Percentiles rank a stretch among this genome's conserved stretches.
phyloP scores from a whole-genome alignment of 805 yeast genomes.

The Candida manassasensis region DNA sequence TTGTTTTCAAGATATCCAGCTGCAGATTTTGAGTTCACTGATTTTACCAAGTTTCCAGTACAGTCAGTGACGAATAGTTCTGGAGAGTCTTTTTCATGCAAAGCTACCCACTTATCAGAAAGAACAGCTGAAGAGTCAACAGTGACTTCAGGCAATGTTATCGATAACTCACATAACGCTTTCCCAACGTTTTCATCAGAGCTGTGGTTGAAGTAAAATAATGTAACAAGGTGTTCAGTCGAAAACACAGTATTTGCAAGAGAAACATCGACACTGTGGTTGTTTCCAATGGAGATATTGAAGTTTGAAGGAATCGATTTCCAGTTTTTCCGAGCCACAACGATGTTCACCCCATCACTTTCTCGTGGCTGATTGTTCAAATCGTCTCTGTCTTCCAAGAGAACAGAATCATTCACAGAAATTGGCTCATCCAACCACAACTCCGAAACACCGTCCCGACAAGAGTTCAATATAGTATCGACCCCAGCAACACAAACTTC shows the following conservation, averaged over 20 bases:
- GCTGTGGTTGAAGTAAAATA: conserved; percentile 27
- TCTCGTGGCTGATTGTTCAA: conserved; percentile 18
- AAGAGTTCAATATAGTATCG: conserved; percentile 30
- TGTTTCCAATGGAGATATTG: conserved; percentile 13
- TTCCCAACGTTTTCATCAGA: conserved; percentile 21
- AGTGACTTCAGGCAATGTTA: conserved; percentile 18
- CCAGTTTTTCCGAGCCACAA: conserved; percentile 36
- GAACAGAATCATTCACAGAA: conserved; percentile 14
- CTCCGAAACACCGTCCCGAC: conserved; percentile 32
- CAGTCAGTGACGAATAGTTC: conserved; percentile 43
- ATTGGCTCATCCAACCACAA: conserved; percentile 32
- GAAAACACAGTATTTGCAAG: conserved; percentile 40
- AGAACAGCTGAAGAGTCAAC: conserved; percentile 3
- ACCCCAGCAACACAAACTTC: conserved; percentile 40
- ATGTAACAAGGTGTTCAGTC: conserved; percentile 29
- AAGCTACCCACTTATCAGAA: conserved; percentile 32
- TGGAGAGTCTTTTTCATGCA: conserved; percentile 18
- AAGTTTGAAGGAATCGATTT: conserved; percentile 24
- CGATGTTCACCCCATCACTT: conserved; percentile 33
- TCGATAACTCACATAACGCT: conserved; percentile 22
- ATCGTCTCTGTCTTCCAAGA: conserved; percentile 22
- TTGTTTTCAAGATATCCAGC: conserved; percentile 50
- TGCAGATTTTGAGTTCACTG: conserved; percentile 52
- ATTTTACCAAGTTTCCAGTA: conserved; percentile 56
- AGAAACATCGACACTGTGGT: conserved; percentile 15